Conservation (phyloP, 2,329 filamentous ascomycete species). For the Fusarium hostae region DNA sequence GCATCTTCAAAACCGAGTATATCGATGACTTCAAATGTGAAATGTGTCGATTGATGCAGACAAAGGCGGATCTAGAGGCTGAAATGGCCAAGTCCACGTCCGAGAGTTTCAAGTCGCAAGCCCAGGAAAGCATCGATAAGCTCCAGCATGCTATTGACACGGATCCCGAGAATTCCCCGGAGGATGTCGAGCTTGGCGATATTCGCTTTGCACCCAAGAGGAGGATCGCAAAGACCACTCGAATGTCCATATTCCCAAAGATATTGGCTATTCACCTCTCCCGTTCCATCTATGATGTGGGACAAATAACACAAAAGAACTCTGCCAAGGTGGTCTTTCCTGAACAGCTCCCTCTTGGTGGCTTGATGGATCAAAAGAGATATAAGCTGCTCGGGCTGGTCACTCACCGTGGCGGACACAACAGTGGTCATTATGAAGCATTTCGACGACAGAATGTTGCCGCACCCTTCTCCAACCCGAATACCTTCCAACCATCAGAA, state of each 20-base stretch:
- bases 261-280: slow-evolving; percentile 92
- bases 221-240: slow-evolving; percentile 86
- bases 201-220: slow-evolving; percentile 79
- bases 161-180: slow-evolving; percentile 82
- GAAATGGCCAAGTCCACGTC: slow-evolving; percentile 68
- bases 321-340: slow-evolving; percentile 93
- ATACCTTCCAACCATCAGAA: slow-evolving; percentile 79
- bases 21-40: slow-evolving; percentile 99
- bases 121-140: slow-evolving; percentile 70
- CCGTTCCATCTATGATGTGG: slow-evolving; percentile 87
- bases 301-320: slow-evolving; percentile 86
- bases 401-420: slow-evolving; percentile 94
- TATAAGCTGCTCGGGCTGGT: slow-evolving; percentile 90
- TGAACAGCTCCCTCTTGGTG: slow-evolving; percentile 84
- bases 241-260: slow-evolving; percentile 88
- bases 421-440: slow-evolving; percentile 97
- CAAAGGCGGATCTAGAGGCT: slow-evolving; percentile 70
- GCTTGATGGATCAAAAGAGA: slow-evolving; percentile 78
- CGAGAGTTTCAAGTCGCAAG: slow-evolving; percentile 59
- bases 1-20: slow-evolving; percentile 92
- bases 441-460: slow-evolving; percentile 87
- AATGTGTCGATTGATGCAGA: slow-evolving; percentile 87
- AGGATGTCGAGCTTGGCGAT: slow-evolving; percentile 80
- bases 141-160: slow-evolving; percentile 77
- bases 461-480: slow-evolving; percentile 83